Evolutionary conservation across 148 eudicot genomes (phyloP).

Genomic region (Euryodendron excelsum): DNA sequence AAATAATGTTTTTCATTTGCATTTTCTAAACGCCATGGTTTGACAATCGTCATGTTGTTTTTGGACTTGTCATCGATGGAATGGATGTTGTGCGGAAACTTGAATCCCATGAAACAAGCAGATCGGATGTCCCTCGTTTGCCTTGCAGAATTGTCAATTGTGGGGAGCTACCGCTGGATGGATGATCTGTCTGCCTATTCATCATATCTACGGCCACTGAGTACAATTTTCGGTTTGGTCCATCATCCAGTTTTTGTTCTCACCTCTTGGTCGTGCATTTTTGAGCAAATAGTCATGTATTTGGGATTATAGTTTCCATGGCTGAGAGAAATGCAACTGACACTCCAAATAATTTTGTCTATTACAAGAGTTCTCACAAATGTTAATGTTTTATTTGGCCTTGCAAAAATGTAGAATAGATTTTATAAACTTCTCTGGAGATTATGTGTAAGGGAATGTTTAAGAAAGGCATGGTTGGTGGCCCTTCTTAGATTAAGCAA

Average conservation of each 20-base stretch:
- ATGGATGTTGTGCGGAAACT: constrained; percentile 47
- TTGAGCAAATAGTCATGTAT: constrained; percentile 1
- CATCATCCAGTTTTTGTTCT: neutral
- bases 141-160: constrained; percentile 42
- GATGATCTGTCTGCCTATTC: constrained; percentile 7
- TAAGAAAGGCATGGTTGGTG: neutral
- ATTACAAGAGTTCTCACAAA: too few species aligned
- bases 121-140: constrained; percentile 33
- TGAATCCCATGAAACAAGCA: constrained; percentile 48
- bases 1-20: constrained; percentile 11
- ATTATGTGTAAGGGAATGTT: neutral
- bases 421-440: neutral
- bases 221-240: constrained; percentile 2
- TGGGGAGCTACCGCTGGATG: constrained; percentile 40
- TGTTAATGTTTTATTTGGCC: neutral
- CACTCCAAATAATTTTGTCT: neutral
- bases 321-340: constrained; percentile 1
- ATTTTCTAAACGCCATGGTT: constrained; percentile 50
- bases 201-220: neutral
- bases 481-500: neutral
- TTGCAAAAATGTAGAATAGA: neutral
- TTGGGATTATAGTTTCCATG: neutral
- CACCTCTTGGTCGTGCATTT: constrained; percentile 1
- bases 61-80: constrained; percentile 59
- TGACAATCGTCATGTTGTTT: constrained; percentile 56